phyloP scores from a whole-genome alignment of 2,329 filamentous ascomycete species.

The Fusarium brevicatenulatum region DNA sequence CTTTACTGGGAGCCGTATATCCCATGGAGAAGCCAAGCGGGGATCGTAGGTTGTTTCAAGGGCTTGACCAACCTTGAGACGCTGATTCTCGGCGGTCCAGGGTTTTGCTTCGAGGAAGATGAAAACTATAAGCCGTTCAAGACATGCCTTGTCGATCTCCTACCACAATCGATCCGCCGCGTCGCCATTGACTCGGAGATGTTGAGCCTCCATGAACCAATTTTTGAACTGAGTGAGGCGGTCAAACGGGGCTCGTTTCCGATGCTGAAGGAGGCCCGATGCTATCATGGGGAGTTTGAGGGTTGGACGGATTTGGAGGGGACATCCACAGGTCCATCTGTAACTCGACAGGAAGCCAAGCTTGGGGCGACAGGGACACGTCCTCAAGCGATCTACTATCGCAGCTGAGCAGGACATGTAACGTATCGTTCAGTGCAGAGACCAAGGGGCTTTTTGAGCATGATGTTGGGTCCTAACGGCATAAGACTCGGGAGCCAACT shows the following conservation, averaged over 20 bases:
- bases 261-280: background rate
- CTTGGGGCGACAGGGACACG: background rate
- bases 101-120: background rate
- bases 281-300: accelerated
- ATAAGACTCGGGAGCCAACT: background rate
- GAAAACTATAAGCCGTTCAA: accelerated
- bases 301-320: accelerated
- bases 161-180: background rate
- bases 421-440: background rate
- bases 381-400: background rate
- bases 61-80: background rate
- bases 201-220: background rate
- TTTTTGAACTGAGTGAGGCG: background rate
- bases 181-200: accelerated
- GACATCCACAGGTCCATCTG: background rate
- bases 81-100: background rate
- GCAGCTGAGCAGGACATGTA: background rate
- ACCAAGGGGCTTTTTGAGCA: background rate
- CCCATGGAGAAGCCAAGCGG: too few species aligned
- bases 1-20: background rate
- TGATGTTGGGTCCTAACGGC: background rate
- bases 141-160: background rate
- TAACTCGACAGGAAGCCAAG: accelerated
- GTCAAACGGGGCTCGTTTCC: background rate
- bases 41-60: background rate